Evolutionary conservation across 768 basidiomycete genomes (phyloP).

Genomic region (Tricholoma matsutake): DNA sequence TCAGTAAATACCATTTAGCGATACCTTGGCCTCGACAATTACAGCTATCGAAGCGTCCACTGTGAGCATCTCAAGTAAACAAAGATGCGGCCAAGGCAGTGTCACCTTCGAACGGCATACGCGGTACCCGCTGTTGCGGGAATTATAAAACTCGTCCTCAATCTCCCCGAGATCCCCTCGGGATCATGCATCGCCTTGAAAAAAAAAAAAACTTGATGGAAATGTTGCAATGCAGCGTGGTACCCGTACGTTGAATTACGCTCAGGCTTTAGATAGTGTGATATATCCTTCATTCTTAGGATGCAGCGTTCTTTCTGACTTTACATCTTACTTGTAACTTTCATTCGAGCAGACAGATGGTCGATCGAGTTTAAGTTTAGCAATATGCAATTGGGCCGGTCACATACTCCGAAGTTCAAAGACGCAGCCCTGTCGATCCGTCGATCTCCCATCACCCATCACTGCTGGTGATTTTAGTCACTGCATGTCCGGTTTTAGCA

Average conservation of each 20-base stretch:
- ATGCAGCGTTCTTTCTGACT: neutral
- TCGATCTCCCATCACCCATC: constrained; percentile 42
- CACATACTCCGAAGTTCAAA: constrained; percentile 36
- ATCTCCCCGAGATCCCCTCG: constrained; percentile 18
- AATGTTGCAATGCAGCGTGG: constrained; percentile 52
- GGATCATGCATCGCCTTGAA: neutral
- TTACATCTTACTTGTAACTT: constrained; percentile 35
- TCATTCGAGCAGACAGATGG: constrained; percentile 38
- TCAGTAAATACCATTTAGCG: too few species aligned
- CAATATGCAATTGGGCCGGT: too few species aligned
- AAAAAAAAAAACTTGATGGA: constrained; percentile 29
- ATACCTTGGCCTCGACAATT: too few species aligned
- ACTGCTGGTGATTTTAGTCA: constrained; percentile 44
- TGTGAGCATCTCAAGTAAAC: too few species aligned
- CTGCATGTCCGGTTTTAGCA: constrained; percentile 49
- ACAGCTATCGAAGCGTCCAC: too few species aligned
- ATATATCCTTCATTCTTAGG: constrained; percentile 5
- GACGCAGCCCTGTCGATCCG: constrained; percentile 29
- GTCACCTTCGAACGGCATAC: too few species aligned
- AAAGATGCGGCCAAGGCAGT: too few species aligned
- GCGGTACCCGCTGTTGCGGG: too few species aligned
- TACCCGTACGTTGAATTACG: constrained; percentile 52
- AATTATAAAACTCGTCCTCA: constrained; percentile 39
- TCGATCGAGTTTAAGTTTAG: constrained; percentile 51
- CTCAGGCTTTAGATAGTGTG: constrained; percentile 51